Conservation (phyloP, 257 asterid species). For the Leptodermis oblonga region DNA sequence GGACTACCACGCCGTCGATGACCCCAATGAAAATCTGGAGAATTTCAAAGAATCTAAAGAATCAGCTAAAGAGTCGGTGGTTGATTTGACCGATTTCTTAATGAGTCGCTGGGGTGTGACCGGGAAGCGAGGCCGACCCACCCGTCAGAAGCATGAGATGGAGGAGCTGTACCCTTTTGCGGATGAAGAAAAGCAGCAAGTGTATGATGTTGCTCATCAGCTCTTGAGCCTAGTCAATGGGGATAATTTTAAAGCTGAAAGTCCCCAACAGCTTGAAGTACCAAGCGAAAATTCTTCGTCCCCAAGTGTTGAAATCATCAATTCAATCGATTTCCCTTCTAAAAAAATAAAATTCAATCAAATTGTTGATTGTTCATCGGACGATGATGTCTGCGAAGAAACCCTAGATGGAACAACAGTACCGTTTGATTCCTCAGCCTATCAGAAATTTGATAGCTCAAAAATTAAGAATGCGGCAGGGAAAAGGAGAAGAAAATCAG, state of each 20-base stretch:
- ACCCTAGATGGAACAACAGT: not conserved
- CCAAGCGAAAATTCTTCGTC: not conserved
- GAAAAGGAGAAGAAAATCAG: not conserved
- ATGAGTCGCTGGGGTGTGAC: conserved; percentile 32
- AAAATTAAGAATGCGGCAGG: not conserved
- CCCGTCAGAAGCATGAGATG: not conserved
- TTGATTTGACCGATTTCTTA: conserved; percentile 1
- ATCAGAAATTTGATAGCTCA: not conserved
- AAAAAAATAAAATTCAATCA: conserved; percentile 15
- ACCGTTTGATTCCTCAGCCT: not conserved
- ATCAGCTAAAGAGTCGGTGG: not conserved
- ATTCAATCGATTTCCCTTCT: not conserved
- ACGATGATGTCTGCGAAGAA: not conserved
- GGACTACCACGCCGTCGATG: not conserved
- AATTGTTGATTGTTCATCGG: not conserved
- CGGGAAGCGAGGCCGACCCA: conserved; percentile 30
- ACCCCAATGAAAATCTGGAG: not conserved
- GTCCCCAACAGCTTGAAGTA: not conserved
- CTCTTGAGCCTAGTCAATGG: conserved; percentile 24
- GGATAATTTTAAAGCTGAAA: not conserved
- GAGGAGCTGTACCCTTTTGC: not conserved
- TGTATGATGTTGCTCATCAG: conserved; percentile 19
- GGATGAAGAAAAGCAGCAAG: not conserved
- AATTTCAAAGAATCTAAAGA: not conserved
- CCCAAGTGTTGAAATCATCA: conserved; percentile 10